These are phyloP conservation scores for Scutellaria baicalensis DNA, from an alignment of 257 asterid genomes.

Conservation along the genomic window DNA sequence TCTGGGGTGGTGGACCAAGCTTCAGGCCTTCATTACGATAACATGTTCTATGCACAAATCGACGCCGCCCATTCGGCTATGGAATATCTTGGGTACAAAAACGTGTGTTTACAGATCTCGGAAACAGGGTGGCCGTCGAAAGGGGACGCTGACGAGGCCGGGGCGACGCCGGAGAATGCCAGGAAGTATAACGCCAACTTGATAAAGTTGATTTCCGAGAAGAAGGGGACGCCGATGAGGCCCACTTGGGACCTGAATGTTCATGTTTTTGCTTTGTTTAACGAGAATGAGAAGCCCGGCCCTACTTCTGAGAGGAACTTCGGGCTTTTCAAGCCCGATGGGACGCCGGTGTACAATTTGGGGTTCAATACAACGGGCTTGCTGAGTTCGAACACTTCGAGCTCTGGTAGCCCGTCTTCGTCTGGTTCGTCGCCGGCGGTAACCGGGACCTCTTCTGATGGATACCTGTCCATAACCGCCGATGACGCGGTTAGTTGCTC, in stretches of 20 bases:
- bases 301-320: conserved; percentile 83
- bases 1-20: conserved; percentile 38
- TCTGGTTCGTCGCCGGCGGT: conserved; percentile 16
- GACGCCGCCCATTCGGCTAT: conserved; percentile 77
- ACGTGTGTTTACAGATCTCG: conserved; percentile 71
- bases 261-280: conserved; percentile 66
- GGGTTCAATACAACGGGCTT: conserved; percentile 43
- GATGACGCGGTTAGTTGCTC: conserved; percentile 48
- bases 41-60: conserved; percentile 76
- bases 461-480: conserved; percentile 50
- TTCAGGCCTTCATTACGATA: conserved; percentile 58
- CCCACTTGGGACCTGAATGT: conserved; percentile 56
- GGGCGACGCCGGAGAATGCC: conserved; percentile 76
- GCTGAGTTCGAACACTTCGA: conserved; percentile 14
- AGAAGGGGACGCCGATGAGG: conserved; percentile 78
- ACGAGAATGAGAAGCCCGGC: conserved; percentile 88
- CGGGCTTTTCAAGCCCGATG: conserved; percentile 82
- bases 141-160: conserved; percentile 76
- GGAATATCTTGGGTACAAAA: conserved; percentile 55
- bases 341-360: conserved; percentile 55
- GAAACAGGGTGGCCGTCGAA: conserved; percentile 95
- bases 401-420: conserved; percentile 9
- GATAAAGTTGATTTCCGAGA: conserved; percentile 44
- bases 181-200: conserved; percentile 57
- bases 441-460: conserved; percentile 21